A percentile compares a stretch with the other conserved stretches of the same genome.
These are phyloP conservation scores for Mycosphaerella arachidis DNA, from an alignment of 2,329 filamentous ascomycete species.

Conservation along the genomic window DNA sequence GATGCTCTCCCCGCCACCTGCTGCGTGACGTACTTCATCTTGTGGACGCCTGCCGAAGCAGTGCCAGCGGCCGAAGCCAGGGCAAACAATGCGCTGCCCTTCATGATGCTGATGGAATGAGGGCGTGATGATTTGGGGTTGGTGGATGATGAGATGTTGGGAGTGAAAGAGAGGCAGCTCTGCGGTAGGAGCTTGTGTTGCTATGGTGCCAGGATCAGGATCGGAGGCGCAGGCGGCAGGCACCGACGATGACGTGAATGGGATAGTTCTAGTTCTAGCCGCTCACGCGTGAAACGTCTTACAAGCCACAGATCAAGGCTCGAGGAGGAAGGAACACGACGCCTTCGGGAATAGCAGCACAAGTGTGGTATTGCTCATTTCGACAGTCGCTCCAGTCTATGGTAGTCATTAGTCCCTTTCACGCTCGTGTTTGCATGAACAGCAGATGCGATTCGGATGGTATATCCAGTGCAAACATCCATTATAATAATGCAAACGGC, in stretches of 20 bases:
- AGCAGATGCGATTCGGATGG: no score
- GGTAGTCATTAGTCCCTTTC: no score
- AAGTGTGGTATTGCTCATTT: neutral
- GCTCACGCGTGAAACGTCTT: neutral
- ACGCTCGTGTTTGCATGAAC: no score
- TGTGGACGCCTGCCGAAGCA: conserved; percentile 78
- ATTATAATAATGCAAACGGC: no score
- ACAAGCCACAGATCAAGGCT: neutral
- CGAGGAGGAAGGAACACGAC: no score
- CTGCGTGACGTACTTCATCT: conserved; percentile 53
- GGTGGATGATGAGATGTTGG: conserved; percentile 5
- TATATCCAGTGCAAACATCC: no score
- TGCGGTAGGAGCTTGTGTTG: neutral
- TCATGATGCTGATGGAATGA: conserved; percentile 56
- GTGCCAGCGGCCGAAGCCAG: conserved; percentile 67
- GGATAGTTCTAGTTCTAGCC: no score
- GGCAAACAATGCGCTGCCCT: conserved; percentile 74
- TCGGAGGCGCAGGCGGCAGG: no score
- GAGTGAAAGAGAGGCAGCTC: conserved; percentile 1
- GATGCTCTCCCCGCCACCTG: neutral
- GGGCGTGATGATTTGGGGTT: conserved; percentile 12
- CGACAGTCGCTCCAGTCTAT: no score
- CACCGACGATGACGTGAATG: no score
- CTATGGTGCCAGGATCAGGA: no score
- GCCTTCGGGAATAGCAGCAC: neutral